Percentiles rank a stretch among this genome's conserved stretches.
Conservation (phyloP, 257 asterid species). For the Nicotiana knightiana region DNA sequence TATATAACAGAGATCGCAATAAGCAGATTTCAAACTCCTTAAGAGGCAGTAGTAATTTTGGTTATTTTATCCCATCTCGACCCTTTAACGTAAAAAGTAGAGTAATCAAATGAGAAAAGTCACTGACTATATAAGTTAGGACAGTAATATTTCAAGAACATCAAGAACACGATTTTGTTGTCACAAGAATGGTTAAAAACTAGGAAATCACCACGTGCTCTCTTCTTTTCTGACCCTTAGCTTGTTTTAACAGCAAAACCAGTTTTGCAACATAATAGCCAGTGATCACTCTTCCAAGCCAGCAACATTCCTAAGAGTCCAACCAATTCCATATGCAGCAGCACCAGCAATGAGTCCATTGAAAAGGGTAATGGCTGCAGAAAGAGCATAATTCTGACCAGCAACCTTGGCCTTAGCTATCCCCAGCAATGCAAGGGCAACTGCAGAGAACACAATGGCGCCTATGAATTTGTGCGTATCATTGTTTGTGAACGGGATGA, state of each 20-base stretch:
- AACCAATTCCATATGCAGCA: constrained; percentile 55
- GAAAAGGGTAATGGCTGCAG: constrained; percentile 33
- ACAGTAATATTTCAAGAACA: neutral
- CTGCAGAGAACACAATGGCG: constrained; percentile 49
- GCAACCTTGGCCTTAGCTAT: constrained; percentile 56
- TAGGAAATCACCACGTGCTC: neutral
- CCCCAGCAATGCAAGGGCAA: constrained; percentile 52
- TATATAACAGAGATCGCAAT: no score
- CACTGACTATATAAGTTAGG: neutral
- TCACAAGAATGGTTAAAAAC: neutral
- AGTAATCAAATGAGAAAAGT: neutral
- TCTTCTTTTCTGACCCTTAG: neutral
- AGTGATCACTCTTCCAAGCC: constrained; percentile 38
- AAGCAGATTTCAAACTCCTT: no score
- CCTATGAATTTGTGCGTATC: constrained; percentile 43
- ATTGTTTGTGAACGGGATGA: constrained; percentile 49
- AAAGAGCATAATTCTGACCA: constrained; percentile 35
- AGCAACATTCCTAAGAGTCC: constrained; percentile 61
- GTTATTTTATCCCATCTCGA: neutral
- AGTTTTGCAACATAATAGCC: neutral
- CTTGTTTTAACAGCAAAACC: neutral
- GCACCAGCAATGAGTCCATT: constrained; percentile 58
- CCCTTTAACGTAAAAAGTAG: neutral
- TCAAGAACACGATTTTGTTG: neutral
- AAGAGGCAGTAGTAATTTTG: no score